Evolutionary conservation across 2,329 filamentous ascomycete species (phyloP), one percentile per base, ranked within the genome.

Genomic region (Onygenales sp.): DNA sequence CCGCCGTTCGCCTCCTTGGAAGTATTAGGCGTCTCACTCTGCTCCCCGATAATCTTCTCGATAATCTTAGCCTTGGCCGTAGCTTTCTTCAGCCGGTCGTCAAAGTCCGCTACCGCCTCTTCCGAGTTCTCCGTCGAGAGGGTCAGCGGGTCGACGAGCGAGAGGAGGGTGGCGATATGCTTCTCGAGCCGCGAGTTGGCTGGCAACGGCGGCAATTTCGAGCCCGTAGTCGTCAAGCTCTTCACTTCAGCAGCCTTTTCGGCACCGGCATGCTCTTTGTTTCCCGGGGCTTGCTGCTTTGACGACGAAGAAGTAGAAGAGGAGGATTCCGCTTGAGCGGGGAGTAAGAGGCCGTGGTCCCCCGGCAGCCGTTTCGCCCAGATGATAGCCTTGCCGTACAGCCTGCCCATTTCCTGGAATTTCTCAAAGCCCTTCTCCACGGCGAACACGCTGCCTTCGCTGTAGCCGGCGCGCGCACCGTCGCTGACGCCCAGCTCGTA

Each of bases 341-440:
- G 21, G 13, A 7, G 39, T 13, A 52, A 53, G 11, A 59, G 21
- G 8, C 50, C 52, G 47, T 57, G 55, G 36, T 52, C 46, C 9
- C 63, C 59, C 3, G 75, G 74, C 9, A 90, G 70, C 52, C 90
- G 78, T 56, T 87, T 86, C 10, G 84, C 83, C 91, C 92, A 97
- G n/a, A 97, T 77, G 27, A 87, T 72, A 11, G 88, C 83, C 63
- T 83, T 85, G 44, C 89, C 88, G 61, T 92, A 85, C 34, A 97
- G 71, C 54, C 79, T 78, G 2, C 92, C 92, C 67, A 89, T 81
- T 57, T 89, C 85, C 42, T 87, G 66, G 64, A 94, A 96, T 71
- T 95, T 97, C 62, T 95, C 88, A 62, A 93, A 97, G 0, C 91
- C 92, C 59, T 91, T 93, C 67, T 94, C 87, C 42, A 97, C 81